Evolutionary conservation across 176 grass and related monocot genomes (phyloP).

Genomic region (Metroxylon sagu): DNA sequence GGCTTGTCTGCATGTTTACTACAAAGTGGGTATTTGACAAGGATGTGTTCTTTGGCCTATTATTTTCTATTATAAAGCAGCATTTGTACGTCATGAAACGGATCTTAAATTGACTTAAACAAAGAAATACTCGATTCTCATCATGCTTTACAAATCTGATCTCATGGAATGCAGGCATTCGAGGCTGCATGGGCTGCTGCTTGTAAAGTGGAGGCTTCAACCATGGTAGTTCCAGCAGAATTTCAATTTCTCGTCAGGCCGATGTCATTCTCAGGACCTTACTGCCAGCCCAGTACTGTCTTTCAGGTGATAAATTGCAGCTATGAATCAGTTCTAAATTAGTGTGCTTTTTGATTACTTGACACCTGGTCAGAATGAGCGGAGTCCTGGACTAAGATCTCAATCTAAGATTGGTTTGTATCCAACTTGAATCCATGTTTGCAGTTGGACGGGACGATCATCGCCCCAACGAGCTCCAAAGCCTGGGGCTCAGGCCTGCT

Average conservation of each 20-base stretch:
- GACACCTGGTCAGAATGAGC: no score
- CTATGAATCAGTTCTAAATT: no score
- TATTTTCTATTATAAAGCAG: no score
- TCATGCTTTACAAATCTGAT: slow-evolving; percentile 4
- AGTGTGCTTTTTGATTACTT: no score
- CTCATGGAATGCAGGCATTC: slow-evolving; percentile 56
- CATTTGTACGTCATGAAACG: no score
- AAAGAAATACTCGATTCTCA: no score
- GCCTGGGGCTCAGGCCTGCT: slow-evolving; percentile 67
- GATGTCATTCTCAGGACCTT: slow-evolving; percentile 89
- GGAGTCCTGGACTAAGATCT: no score
- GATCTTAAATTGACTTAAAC: no score
- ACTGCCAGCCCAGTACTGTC: slow-evolving; percentile 86
- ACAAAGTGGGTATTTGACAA: no score
- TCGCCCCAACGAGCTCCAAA: slow-evolving; percentile 68
- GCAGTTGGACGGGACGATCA: slow-evolving; percentile 76
- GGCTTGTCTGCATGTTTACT: no score
- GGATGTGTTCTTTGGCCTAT: no score
- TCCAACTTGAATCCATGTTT: neutral
- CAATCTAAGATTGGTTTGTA: no score
- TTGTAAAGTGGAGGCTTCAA: slow-evolving; percentile 70
- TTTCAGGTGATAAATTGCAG: slow-evolving; percentile 56
- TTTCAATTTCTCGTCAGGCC: slow-evolving; percentile 82
- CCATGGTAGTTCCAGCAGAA: slow-evolving; percentile 55
- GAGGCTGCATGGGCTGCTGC: slow-evolving; percentile 77